Base-by-base conservation (phyloP, 106 monocot species). In the Dendrobium officinale region DNA sequence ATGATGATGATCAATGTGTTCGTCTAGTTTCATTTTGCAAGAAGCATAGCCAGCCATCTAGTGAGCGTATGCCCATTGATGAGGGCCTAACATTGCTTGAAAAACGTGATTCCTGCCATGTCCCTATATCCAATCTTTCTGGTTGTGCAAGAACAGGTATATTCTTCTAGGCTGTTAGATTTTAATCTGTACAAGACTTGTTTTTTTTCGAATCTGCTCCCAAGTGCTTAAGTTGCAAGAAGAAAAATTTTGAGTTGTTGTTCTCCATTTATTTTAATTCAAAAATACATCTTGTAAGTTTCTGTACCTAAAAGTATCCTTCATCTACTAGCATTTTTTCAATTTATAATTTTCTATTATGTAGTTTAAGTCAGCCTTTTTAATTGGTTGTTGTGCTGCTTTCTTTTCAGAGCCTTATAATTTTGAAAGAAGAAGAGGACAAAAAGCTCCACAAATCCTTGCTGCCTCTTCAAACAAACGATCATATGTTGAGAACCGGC, bases 71-170 rank as follows among this genome's bases (percentile, higher is more conserved):
- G 49, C 79, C 84, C 64, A 20, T 55, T 66, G 88, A 91, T 33
- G 86, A 87, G 54, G 84, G 49, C 54, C 55, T 59, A 77, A 45
- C 51, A 22, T 74, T 86, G 27, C 80, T 83, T 59, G 79, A 73
- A 81, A 79, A 85, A 68, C 73, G 76, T 55, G 79, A 48, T 83
- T 85, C 89, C 20, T 83, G 74, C 26, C 81, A 81, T 78, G 66
- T 85, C 79, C 84, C 80, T 82, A 66, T 79, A 6, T 43, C 83
- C 44, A 94, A 92, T 76, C 83, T 91, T 66, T 95, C 99, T 78
- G 99, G 99, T 18, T 95, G 95, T 86, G 93, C 99, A 47, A 86
- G 99, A 84, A 89, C 77, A 78, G 99, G 99, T 95, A 87, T 70
- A 33, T 70, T 0, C 6, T 22, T 26, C 27, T 67, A 27, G 0